Base-by-base conservation (phyloP, 2,329 filamentous ascomycete genomes). In the Coniochaeta prunicola region DNA sequence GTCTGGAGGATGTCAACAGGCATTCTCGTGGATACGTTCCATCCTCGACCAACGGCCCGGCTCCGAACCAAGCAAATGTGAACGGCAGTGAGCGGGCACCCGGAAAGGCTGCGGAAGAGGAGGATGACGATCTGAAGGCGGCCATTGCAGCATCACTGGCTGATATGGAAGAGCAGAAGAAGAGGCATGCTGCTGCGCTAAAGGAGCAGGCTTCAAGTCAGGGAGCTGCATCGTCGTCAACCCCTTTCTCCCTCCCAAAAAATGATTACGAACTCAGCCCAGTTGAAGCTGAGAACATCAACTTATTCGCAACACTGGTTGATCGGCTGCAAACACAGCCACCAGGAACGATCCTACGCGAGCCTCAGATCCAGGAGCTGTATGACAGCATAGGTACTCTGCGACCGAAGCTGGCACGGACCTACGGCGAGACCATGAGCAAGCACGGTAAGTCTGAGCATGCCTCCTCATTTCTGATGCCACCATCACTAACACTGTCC, bases 401-500 rank as follows among this genome's bases (percentile, higher is more conserved):
- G 62, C 84, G 94, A 56, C 94, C 94, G 1, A 99, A 99, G 73
- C 80, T 99, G 58, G 94, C 94, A 4, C 85, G 94, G 59, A 97
- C 93, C 0, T 97, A 97, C 70, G 94, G 94, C 58, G 94, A 99
- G 76, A 97, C 94, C 0, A 97, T 99, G 94, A 97, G 94, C 83
- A 99, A 99, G 74, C 94, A 97, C 73, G 92, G 91, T 91, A 77
- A 70, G 85, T 75, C 7, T 13, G 21, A 17, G 4, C n/a, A n/a
- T 24, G 36, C 21, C 26, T 2, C 17, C 13, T 30, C 17, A 13
- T 3, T 30, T 24, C 30, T 34, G 6, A 3, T 5, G 28, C 21
- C 6, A 36, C 17, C 24, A 3, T 33, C 58, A 53, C 74, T 81
- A 67, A 81, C 63, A 13, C 17, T n/a, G 31, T 8, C 7, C 24